These are phyloP conservation scores for Quercus agrifolia DNA, from an alignment of 306 rosid species.

Conservation along the genomic window DNA sequence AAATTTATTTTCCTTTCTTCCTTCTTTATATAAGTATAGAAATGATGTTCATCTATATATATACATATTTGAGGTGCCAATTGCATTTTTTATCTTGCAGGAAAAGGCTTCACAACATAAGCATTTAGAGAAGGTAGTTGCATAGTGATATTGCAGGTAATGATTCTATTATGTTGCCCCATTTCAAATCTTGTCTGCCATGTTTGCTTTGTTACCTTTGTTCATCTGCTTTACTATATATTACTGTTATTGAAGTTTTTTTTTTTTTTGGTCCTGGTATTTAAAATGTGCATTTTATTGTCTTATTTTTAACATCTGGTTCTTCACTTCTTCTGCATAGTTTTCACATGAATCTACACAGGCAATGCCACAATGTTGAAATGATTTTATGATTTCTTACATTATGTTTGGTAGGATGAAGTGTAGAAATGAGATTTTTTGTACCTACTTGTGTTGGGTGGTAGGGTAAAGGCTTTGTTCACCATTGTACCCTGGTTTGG, in stretches of 20 bases:
- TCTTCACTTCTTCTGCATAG: background rate
- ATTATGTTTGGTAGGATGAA: background rate
- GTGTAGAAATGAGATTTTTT: background rate
- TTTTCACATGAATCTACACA: background rate
- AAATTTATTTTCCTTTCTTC: no score
- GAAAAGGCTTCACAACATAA: constrained; percentile 27
- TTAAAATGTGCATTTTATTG: background rate
- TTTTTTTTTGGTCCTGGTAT: background rate
- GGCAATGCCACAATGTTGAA: background rate
- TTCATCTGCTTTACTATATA: no score
- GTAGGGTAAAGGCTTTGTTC: background rate
- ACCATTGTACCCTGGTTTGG: background rate
- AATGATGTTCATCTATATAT: no score
- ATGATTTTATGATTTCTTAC: background rate
- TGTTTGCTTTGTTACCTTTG: background rate
- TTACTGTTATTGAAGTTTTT: background rate
- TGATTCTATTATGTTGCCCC: background rate
- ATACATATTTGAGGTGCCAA: background rate
- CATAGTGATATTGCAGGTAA: constrained; percentile 20
- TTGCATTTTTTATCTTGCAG: constrained; percentile 33
- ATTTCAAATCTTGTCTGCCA: background rate
- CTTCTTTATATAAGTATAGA: no score
- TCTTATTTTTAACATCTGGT: background rate
- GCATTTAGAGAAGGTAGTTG: constrained; percentile 32
- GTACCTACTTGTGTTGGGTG: background rate